Evolutionary conservation across 2,329 filamentous ascomycete species (phyloP), one percentile per base, ranked within the genome.

Genomic region (Colletotrichum lupini): DNA sequence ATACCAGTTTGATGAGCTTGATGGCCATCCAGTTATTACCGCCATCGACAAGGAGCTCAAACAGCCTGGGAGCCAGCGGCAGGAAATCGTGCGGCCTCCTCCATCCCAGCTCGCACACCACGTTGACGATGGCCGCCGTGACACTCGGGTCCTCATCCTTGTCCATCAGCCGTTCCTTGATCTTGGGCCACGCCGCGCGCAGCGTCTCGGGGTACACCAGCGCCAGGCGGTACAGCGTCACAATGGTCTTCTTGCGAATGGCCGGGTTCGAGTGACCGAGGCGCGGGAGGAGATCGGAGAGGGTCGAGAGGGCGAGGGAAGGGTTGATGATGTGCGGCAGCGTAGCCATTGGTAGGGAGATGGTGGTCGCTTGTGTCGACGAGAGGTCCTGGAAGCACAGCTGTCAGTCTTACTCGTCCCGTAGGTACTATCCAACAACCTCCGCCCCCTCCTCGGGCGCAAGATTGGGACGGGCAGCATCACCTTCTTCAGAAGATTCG

Each of bases 1-100:
- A 77, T 82, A 96, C 94, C 75, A 99, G 89, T 84, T 99, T 99
- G 82, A 99, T 98, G 75, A 99, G 91, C 82, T 99, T 99, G 81
- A 99, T 99, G 72, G 95, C 95, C 96, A 99, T 98, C 97, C 97
- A 99, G 83, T 99, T 99, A 83, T 99, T 98, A 49, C 93, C 93
- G 68, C 95, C 93, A 74, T 97, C 93, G 14, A 98, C 95, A 30
- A 99, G 86, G 22, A 99, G 88, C 80, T 98, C 95, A 78, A 98
- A 99, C 30, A 99, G 84, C 72, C 97, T 89, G 9, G 97, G 97
- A 0, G 97, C 97, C 35, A 99, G 87, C 16, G 97, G 94, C 35
- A 99, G 86, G 78, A 98, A 98, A 82, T 99, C 97, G 77, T 96
- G 93, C 4, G 97, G 97, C 77, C 97, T 89, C 77, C 97, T 91